phyloP scores from a whole-genome alignment of 139 green algal species.

The Deuterostichococcus epilithicus region DNA sequence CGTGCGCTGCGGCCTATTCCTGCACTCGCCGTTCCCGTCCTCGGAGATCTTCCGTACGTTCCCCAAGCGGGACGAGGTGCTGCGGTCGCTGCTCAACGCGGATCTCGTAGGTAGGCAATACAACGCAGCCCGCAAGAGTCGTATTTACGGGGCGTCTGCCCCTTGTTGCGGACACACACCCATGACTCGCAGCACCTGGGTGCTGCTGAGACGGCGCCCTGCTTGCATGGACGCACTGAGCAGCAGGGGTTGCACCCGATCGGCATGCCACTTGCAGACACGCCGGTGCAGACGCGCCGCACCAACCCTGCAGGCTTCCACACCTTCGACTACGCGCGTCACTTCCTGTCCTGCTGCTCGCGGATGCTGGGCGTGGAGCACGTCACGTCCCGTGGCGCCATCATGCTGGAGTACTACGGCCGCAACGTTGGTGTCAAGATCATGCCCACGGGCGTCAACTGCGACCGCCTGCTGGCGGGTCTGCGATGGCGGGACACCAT shows the following conservation, averaged over 20 bases:
- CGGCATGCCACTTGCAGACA: not conserved
- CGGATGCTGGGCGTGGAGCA: conserved; percentile 96
- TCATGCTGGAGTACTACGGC: conserved; percentile 96
- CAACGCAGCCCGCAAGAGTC: too few species aligned
- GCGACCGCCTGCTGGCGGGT: conserved; percentile 70
- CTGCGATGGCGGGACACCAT: conserved; percentile 84
- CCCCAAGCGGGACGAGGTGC: conserved; percentile 87
- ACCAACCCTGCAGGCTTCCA: conserved; percentile 77
- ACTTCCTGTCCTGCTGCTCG: conserved; percentile 95
- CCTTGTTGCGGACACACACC: not conserved
- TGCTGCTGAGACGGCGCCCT: too few species aligned
- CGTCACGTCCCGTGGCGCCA: conserved; percentile 77
- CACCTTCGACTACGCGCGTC: conserved; percentile 98
- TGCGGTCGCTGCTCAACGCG: conserved; percentile 90
- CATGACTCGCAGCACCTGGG: too few species aligned
- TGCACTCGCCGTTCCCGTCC: conserved; percentile 97
- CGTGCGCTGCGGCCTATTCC: conserved; percentile 84
- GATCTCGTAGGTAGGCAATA: conserved; percentile 86
- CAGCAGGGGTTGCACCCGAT: not conserved
- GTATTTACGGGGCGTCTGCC: too few species aligned
- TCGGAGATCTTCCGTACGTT: conserved; percentile 98
- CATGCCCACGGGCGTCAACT: conserved; percentile 93
- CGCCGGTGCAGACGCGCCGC: too few species aligned
- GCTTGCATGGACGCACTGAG: too few species aligned
- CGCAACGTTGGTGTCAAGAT: conserved; percentile 95